These are phyloP conservation scores for Myxozyma mucilagina DNA, from an alignment of 805 yeast genomes.

Conservation along the genomic window DNA sequence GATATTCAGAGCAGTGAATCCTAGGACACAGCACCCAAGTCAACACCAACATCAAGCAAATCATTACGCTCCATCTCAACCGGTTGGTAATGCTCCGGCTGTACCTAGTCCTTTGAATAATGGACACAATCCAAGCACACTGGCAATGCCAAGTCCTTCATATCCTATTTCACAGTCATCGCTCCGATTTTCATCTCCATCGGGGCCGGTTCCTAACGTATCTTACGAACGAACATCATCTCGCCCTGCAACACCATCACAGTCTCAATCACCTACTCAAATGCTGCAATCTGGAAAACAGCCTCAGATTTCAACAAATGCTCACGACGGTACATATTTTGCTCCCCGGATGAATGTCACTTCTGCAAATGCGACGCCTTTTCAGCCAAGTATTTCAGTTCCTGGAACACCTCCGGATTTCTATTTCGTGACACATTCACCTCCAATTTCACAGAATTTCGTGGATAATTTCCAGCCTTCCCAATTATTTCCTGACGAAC, in stretches of 20 bases:
- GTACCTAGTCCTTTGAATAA: neutral
- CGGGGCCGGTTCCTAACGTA: constrained; percentile 13
- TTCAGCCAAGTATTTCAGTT: constrained; percentile 20
- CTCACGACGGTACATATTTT: constrained; percentile 1
- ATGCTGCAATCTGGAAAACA: neutral
- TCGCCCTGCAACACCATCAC: constrained; percentile 8
- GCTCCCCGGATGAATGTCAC: neutral
- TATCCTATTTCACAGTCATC: neutral
- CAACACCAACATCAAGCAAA: no score
- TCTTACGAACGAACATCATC: constrained; percentile 18
- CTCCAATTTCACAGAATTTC: constrained; percentile 39
- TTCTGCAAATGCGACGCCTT: constrained; percentile 3
- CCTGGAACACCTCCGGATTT: constrained; percentile 38
- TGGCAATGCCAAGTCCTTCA: constrained; percentile 3
- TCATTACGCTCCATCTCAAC: neutral
- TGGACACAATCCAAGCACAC: neutral
- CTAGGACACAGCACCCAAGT: constrained; percentile 14
- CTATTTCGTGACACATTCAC: constrained; percentile 38
- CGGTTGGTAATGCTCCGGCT: neutral
- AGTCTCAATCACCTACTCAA: neutral
- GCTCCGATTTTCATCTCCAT: neutral
- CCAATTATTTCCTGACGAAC: constrained; percentile 52
- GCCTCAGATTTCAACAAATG: neutral
- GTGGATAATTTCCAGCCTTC: constrained; percentile 58
- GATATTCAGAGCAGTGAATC: constrained; percentile 22